Base-by-base conservation (phyloP, 805 yeast genomes). In the Clavispora carvajalis region DNA sequence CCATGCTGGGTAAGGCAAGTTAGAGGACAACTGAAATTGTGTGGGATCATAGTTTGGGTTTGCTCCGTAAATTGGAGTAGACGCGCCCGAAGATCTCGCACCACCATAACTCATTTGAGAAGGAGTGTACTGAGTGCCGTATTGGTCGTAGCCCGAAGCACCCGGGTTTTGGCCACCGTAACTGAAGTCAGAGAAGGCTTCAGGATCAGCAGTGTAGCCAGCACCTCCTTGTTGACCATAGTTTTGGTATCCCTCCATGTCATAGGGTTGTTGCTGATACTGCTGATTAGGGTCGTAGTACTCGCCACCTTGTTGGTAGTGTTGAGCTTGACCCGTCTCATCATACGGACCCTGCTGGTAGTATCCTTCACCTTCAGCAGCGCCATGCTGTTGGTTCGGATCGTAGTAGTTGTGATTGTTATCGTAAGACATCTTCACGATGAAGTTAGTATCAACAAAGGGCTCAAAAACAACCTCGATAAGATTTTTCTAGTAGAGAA, bases 1-100 rank as follows among this genome's bases (percentile, higher is more conserved):
- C 99, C 99, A 93, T 38, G 99, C 98, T 33, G 99, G 99, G 63
- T 91, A 93, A 24, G 99, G 99, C 63, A 93, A 89, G 79, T 54
- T 95, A 74, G 67, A 83, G 53, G 61, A 87, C 82, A 73, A 81
- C 68, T 57, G 85, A 67, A 59, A 79, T 62, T 57, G 80, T 7
- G 80, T 69, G 24, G 85, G 83, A 54, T 80, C 83, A 55, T 77
- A 74, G 63, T 69, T 67, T 63, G 53, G 52, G 42, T 54, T 54
- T 41, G 80, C 79, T 30, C 93, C 95, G 59, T 85, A 85, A 52
- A 87, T 79, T 16, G 99, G 98, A 31, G 99, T 93, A 2, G 96
- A 87, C 33, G 96, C 87, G 46, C 97, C 97, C 10, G 95, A 82
- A 1, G 93, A 84, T 57, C 93, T 78, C n/a, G 57, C 60, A 31